Base-by-base conservation (phyloP, 768 basidiomycete species). In the Ephemerocybe angulata region DNA sequence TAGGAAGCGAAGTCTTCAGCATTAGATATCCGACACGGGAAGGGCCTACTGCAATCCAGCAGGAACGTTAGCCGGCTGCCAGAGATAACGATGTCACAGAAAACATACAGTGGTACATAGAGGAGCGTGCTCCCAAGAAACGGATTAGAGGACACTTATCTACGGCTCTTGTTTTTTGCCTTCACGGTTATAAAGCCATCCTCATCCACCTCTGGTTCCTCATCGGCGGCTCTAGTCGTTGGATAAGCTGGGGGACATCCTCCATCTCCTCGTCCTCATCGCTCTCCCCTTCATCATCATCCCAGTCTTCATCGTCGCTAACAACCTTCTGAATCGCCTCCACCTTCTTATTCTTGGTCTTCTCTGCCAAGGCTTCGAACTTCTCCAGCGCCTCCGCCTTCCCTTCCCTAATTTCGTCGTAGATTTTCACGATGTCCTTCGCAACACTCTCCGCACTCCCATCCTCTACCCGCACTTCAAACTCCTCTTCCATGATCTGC, bases 181-280 rank as follows among this genome's bases (percentile, higher is more conserved):
- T 80, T 80, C 2, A 98, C 91, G 49, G 87, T 65, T 3, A 88
- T 92, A 66, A 98, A 98, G 1, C 95, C 95, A 56, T 98, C 94
- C 57, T 94, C 90, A 62, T 98, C 95, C 0, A 95, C 77, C 49
- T 90, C 81, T 0, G 88, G 87, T 62, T 88, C 86, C 11, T 76
- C 71, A 62, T 70, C 55, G 67, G 60, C 28, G 62, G 50, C 44
- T 63, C 47, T 7, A 54, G 57, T 3, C 60, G 70, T 53, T 80
- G 75, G 19, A 88, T 60, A 22, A 91, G 67, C 60, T 76, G 76
- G 2, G 88, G 90, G 1, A 70, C 79, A 15, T 60, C 29, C 28
- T 46, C 48, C 35, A 46, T 52, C 27, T 59, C 54, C 1, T 24
- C 51, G 30, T 54, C 37, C 48, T 76, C 80, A 4, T 81, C 77